phyloP scores from a whole-genome alignment of 208 protist genomes.

The Crithidia thermophila region DNA sequence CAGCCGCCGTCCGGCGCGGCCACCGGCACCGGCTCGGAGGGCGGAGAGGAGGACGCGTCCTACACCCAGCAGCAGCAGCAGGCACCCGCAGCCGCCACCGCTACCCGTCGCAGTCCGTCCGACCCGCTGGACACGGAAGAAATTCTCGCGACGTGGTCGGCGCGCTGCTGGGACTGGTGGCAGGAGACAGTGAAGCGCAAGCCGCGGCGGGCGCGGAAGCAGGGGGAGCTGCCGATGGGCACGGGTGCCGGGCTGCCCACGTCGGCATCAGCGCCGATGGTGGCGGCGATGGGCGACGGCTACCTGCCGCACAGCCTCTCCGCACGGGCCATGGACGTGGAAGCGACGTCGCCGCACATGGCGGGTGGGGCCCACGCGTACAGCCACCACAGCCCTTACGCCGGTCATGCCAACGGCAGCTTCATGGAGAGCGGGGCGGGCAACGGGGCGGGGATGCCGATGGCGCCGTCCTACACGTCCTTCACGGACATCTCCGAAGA shows the following conservation, averaged over 20 bases:
- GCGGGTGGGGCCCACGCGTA: slow-evolving; percentile 14
- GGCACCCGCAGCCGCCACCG: slow-evolving; percentile 1
- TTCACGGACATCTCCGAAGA: slow-evolving; percentile 40
- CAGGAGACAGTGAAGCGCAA: slow-evolving; percentile 41
- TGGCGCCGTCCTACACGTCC: slow-evolving; percentile 33
- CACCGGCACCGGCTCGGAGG: slow-evolving; percentile 10
- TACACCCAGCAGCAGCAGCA: background rate
- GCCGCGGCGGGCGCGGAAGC: slow-evolving; percentile 34
- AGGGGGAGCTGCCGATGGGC: slow-evolving; percentile 24
- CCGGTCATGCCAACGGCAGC: slow-evolving; percentile 9
- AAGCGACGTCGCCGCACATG: slow-evolving; percentile 17
- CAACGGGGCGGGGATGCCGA: slow-evolving; percentile 9
- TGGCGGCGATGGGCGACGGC: slow-evolving; percentile 14
- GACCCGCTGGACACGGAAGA: slow-evolving; percentile 26
- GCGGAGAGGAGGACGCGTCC: slow-evolving; percentile 21
- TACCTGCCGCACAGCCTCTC: slow-evolving; percentile 16
- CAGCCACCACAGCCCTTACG: slow-evolving; percentile 20
- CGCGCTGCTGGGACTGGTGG: slow-evolving; percentile 41
- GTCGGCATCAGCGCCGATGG: slow-evolving; percentile 21
- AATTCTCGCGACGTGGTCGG: slow-evolving; percentile 26
- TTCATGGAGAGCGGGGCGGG: slow-evolving; percentile 7
- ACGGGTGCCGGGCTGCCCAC: slow-evolving; percentile 8
- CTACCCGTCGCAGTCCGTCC: slow-evolving; percentile 15
- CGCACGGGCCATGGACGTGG: slow-evolving; percentile 22
- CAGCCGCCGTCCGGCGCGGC: slow-evolving; percentile 20